phyloP scores from a whole-genome alignment of 2,329 filamentous ascomycete genomes.

The Colletotrichum camelliae region DNA sequence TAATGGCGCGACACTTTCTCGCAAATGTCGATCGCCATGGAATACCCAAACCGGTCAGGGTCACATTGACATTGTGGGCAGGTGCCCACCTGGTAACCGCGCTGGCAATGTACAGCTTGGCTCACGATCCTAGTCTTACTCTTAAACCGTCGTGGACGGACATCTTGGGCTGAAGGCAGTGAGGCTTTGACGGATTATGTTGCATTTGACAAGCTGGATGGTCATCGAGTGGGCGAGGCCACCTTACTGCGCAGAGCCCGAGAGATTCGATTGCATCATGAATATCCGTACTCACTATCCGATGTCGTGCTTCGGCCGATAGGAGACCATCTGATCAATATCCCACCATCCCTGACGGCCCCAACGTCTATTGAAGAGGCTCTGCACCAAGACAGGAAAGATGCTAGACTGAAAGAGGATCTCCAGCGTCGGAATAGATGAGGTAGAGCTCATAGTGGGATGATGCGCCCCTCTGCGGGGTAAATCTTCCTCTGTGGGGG shows the following conservation, averaged over 20 bases:
- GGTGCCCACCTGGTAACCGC: background rate
- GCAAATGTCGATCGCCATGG: background rate
- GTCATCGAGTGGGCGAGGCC: background rate
- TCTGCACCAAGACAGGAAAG: background rate
- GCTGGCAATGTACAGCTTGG: background rate
- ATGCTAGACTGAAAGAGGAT: background rate
- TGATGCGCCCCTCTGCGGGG: constrained; percentile 20
- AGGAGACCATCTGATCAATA: background rate
- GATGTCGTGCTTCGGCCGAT: background rate
- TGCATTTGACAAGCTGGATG: background rate
- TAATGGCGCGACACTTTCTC: background rate
- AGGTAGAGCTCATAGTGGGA: constrained; percentile 1
- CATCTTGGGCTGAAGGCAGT: background rate
- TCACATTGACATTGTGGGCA: background rate
- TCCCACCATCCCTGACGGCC: background rate
- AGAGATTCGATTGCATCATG: background rate
- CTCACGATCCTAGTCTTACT: background rate
- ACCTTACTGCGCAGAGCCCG: background rate
- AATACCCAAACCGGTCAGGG: background rate
- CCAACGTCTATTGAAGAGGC: background rate
- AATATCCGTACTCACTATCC: background rate
- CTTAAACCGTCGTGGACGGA: background rate
- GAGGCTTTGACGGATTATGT: background rate
- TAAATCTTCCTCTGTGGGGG: constrained; percentile 16
- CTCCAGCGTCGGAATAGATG: background rate